These are phyloP conservation scores for Nematocida sp. DNA, from an alignment of 371 early-diverging fungal genomes.

Conservation along the genomic window DNA sequence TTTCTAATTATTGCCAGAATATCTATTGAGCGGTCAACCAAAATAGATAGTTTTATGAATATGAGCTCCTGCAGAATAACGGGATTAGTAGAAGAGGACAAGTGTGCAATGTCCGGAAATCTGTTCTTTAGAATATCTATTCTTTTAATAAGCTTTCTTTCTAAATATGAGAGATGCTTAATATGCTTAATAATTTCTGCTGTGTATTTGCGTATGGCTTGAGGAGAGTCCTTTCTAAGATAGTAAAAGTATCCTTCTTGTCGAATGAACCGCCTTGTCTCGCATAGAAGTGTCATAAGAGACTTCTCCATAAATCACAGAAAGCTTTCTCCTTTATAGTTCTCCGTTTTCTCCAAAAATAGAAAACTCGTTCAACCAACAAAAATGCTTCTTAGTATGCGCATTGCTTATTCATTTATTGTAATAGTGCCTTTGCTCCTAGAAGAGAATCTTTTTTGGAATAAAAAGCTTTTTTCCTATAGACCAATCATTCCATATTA, in stretches of 20 bases:
- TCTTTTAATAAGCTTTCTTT: conserved; percentile 7
- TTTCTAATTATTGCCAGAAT: conserved; percentile 1
- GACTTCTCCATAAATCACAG: neutral
- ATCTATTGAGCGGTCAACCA: conserved; percentile 19
- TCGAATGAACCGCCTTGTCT: neutral
- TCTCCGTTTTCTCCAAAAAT: neutral
- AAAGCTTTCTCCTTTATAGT: neutral
- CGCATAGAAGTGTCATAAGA: neutral
- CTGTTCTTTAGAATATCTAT: neutral
- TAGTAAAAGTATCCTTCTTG: neutral
- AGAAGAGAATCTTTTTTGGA: no score
- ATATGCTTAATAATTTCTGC: conserved; percentile 5
- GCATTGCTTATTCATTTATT: no score
- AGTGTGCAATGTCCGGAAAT: neutral
- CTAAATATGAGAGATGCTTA: conserved; percentile 21
- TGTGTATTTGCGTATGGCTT: neutral
- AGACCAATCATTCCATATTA: no score
- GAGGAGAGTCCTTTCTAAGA: neutral
- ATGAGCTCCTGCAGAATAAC: conserved; percentile 17
- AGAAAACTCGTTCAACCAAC: no score
- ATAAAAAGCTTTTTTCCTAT: no score
- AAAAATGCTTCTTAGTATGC: no score
- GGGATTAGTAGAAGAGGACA: conserved; percentile 33
- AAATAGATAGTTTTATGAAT: neutral
- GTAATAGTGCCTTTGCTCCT: no score